Percentiles rank a stretch among this genome's conserved stretches.
phyloP scores from a whole-genome alignment of 2,329 filamentous ascomycete genomes.

The Apiospora pterosperma region DNA sequence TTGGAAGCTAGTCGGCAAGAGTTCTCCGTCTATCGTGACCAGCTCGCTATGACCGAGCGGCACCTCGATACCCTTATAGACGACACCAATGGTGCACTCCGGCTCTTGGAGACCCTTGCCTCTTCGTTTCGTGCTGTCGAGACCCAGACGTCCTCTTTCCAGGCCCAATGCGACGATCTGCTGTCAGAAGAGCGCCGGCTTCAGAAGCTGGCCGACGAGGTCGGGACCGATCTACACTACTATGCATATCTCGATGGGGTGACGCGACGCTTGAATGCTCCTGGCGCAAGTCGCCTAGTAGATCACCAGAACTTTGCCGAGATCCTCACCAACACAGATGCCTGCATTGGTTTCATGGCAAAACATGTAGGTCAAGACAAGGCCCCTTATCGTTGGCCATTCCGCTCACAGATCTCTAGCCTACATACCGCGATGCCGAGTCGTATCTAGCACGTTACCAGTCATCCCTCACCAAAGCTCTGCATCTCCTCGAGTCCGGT shows the following conservation, averaged over 20 bases:
- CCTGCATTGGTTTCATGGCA: constrained; percentile 91
- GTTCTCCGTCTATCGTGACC: constrained; percentile 80
- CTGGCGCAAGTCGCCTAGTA: constrained; percentile 82
- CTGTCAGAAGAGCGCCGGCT: constrained; percentile 78
- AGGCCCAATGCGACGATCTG: constrained; percentile 85
- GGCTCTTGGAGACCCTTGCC: constrained; percentile 74
- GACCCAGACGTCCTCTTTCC: constrained; percentile 87
- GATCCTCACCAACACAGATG: constrained; percentile 82
- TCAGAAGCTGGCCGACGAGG: constrained; percentile 74
- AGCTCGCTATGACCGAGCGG: constrained; percentile 74
- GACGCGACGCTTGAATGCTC: constrained; percentile 85
- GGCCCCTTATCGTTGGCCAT: neutral
- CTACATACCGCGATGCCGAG: constrained; percentile 81
- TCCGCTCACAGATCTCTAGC: constrained; percentile 37
- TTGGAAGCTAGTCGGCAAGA: constrained; percentile 80
- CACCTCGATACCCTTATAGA: constrained; percentile 77
- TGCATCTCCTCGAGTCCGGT: constrained; percentile 59
- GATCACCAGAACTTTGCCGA: constrained; percentile 82
- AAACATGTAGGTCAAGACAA: constrained; percentile 60
- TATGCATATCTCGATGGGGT: constrained; percentile 92
- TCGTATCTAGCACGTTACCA: constrained; percentile 86
- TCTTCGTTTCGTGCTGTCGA: constrained; percentile 87
- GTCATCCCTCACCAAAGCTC: constrained; percentile 67
- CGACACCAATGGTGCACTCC: constrained; percentile 73
- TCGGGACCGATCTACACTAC: constrained; percentile 88